Evolutionary conservation across 169 alveolate species (phyloP).

Genomic region (Cryptosporidium meleagridis): DNA sequence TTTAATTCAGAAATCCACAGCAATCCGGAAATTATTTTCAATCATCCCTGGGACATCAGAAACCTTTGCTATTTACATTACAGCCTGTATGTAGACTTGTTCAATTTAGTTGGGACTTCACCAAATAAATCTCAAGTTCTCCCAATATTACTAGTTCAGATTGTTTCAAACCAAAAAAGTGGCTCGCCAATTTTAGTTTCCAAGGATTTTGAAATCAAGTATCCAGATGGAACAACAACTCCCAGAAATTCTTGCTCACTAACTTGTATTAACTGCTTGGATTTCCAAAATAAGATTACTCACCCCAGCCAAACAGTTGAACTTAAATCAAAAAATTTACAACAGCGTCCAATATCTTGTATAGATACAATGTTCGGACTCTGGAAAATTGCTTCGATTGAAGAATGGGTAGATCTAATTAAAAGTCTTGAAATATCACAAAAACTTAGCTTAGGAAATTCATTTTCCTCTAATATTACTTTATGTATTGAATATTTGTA

Average conservation of each 20-base stretch:
- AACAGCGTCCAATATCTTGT: slow-evolving; percentile 10
- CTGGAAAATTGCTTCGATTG: slow-evolving; percentile 55
- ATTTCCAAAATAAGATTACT: slow-evolving; percentile 6
- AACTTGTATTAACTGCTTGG: not conserved
- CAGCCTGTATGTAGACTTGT: slow-evolving; percentile 62
- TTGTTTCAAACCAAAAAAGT: not conserved
- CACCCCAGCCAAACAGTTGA: slow-evolving; percentile 58
- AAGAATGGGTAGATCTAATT: slow-evolving; percentile 51
- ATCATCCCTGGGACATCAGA: slow-evolving; percentile 60
- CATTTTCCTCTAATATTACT: not conserved
- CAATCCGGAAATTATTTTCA: not conserved
- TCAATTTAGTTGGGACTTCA: slow-evolving; percentile 23
- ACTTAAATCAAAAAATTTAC: not conserved
- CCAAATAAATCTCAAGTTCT: not conserved
- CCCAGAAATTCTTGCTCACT: not conserved
- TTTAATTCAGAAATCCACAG: not conserved
- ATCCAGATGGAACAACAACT: slow-evolving; percentile 4
- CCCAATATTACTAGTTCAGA: slow-evolving; percentile 20
- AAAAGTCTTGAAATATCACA: not conserved
- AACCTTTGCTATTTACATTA: slow-evolving; percentile 43
- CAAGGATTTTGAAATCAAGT: slow-evolving; percentile 1
- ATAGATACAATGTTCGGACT: not conserved
- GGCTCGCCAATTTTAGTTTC: slow-evolving; percentile 14
- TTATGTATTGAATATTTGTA: slow-evolving; percentile 20
- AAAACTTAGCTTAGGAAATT: not conserved